Percentiles rank a stretch among this genome's conserved stretches.
These are phyloP conservation scores for Cordyceps tenuipes DNA, from an alignment of 2,329 filamentous ascomycete genomes.

Conservation along the genomic window DNA sequence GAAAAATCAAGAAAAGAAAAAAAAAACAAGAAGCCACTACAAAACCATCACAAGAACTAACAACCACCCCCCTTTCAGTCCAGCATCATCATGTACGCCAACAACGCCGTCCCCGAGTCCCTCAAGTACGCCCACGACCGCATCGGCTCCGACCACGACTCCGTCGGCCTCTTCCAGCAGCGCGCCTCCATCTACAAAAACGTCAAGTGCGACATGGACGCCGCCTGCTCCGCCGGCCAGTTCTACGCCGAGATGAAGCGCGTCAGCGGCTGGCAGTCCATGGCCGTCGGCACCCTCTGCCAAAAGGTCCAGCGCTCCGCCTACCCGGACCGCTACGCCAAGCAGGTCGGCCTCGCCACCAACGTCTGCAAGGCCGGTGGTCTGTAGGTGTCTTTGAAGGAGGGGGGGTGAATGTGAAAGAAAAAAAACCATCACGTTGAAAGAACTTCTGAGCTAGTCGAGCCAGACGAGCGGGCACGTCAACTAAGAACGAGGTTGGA, in stretches of 20 bases:
- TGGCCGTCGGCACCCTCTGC: conserved; percentile 17
- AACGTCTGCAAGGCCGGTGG: conserved; percentile 16
- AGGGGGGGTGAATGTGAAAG: neutral
- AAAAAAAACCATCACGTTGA: no score
- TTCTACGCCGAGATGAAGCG: conserved; percentile 17
- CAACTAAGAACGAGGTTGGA: neutral
- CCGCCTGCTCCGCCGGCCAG: conserved; percentile 17
- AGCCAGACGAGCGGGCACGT: neutral
- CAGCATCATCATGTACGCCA: conserved; percentile 16
- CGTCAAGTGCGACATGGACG: conserved; percentile 17
- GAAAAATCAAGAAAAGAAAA: no score
- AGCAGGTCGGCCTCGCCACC: conserved; percentile 14
- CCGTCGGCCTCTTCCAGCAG: conserved; percentile 20
- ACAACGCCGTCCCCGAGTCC: conserved; percentile 16
- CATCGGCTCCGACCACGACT: conserved; percentile 18
- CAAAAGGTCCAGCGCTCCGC: conserved; percentile 19
- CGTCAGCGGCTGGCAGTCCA: conserved; percentile 16
- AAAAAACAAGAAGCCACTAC: no score
- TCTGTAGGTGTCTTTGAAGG: conserved; percentile 1
- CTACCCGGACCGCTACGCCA: conserved; percentile 15
- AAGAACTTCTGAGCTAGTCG: neutral
- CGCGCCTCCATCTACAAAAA: conserved; percentile 17
- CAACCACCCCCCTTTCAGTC: conserved; percentile 10
- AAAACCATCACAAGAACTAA: neutral
- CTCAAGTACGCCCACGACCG: conserved; percentile 15